Evolutionary conservation across 768 basidiomycete species (phyloP).

Genomic region (Dendrothele bispora): DNA sequence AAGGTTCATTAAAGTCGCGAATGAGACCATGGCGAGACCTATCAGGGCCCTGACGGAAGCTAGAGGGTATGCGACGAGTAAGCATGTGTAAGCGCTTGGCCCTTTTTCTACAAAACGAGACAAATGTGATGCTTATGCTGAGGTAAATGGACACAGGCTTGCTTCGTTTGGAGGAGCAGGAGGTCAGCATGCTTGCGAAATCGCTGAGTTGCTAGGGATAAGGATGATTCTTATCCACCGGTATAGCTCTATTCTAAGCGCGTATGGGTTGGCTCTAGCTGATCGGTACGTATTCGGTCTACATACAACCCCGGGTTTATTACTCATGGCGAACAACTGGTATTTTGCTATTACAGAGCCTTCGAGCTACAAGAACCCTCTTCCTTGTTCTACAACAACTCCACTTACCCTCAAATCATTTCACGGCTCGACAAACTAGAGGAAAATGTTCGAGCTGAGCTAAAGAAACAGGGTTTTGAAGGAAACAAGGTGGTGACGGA

Average conservation of each 20-base stretch:
- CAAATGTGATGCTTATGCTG: conserved; percentile 1
- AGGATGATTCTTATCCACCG: conserved; percentile 86
- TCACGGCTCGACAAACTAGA: conserved; percentile 71
- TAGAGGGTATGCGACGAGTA: conserved; percentile 77
- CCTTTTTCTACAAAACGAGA: too few relatives aligned
- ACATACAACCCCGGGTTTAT: not conserved
- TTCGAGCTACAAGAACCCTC: conserved; percentile 89
- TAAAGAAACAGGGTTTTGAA: conserved; percentile 81
- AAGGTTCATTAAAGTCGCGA: conserved; percentile 94
- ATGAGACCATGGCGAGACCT: conserved; percentile 95
- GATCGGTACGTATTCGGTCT: conserved; percentile 46
- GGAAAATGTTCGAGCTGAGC: conserved; percentile 58
- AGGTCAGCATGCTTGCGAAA: conserved; percentile 92
- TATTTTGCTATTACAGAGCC: conserved; percentile 47
- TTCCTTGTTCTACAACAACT: conserved; percentile 71
- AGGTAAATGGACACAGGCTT: conserved; percentile 45
- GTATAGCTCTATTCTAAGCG: conserved; percentile 90
- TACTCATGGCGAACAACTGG: not conserved
- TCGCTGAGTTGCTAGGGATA: conserved; percentile 83
- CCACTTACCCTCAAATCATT: conserved; percentile 54
- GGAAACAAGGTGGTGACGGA: conserved; percentile 71
- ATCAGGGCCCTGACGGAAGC: conserved; percentile 92
- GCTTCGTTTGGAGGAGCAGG: conserved; percentile 91
- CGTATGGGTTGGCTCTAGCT: conserved; percentile 91
- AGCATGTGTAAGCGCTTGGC: conserved; percentile 53